phyloP scores from a whole-genome alignment of 164 flowering plant genomes.

The Kalanchoe fedtschenkoi region DNA sequence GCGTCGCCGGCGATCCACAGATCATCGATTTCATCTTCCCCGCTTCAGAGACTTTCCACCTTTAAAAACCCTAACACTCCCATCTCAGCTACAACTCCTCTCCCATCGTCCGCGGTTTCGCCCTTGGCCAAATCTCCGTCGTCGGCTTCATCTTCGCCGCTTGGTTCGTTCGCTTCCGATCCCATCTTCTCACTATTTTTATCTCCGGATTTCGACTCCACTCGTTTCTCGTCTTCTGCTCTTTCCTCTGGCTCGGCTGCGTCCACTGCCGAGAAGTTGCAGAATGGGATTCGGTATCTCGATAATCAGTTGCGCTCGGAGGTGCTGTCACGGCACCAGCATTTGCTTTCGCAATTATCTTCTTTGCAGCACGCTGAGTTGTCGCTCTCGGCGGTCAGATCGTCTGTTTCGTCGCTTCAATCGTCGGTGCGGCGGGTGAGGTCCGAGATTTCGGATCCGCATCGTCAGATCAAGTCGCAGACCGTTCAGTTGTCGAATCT shows the following conservation, averaged over 20 bases:
- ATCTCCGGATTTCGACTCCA: slow-evolving; percentile 66
- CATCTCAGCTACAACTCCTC: slow-evolving; percentile 16
- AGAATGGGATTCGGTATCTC: slow-evolving; percentile 68
- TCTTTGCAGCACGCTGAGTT: slow-evolving; percentile 62
- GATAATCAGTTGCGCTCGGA: slow-evolving; percentile 75
- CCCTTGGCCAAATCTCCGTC: slow-evolving; percentile 6
- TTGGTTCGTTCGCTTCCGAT: slow-evolving; percentile 62
- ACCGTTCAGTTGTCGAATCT: slow-evolving; percentile 62
- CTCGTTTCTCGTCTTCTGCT: slow-evolving; percentile 88
- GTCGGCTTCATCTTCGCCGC: slow-evolving; percentile 19
- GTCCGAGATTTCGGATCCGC: slow-evolving; percentile 78
- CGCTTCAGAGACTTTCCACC: slow-evolving; percentile 57
- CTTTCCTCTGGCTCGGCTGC: slow-evolving; percentile 92
- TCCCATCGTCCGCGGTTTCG: slow-evolving; percentile 11
- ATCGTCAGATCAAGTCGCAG: slow-evolving; percentile 34
- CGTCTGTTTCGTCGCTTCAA: slow-evolving; percentile 65
- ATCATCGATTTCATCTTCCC: slow-evolving; percentile 26
- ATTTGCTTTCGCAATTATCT: slow-evolving; percentile 67
- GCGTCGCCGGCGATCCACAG: slow-evolving; percentile 20
- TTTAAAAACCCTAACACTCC: slow-evolving; percentile 48
- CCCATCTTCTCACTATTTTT: slow-evolving; percentile 83
- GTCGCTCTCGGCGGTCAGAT: slow-evolving; percentile 64
- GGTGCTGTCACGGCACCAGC: slow-evolving; percentile 63
- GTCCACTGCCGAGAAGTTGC: slow-evolving; percentile 78
- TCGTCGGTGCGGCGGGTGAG: slow-evolving; percentile 63